Conservation (phyloP, 192 early-diverging fungal genomes). For the Gaertneriomyces sp. region DNA sequence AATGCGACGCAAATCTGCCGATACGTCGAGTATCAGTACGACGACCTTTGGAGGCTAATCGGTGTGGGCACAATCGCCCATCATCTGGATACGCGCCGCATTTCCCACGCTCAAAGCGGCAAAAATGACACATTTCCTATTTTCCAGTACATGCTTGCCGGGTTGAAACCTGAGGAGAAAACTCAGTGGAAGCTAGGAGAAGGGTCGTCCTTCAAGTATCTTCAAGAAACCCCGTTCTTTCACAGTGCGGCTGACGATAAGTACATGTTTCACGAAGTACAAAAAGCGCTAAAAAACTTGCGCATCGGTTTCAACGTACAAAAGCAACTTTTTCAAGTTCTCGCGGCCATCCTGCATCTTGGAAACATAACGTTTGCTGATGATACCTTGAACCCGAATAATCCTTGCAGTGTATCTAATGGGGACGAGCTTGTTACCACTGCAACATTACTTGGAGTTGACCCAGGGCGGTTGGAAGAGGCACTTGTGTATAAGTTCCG, state of each 20-base stretch:
- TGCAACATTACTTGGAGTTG: conserved; percentile 80
- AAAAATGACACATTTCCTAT: conserved; percentile 88
- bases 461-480: conserved; percentile 64
- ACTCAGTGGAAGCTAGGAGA: conserved; percentile 67
- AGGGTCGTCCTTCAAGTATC: conserved; percentile 31
- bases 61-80: conserved; percentile 85
- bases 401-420: conserved; percentile 66
- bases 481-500: conserved; percentile 79
- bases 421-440: conserved; percentile 68
- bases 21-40: conserved; percentile 31
- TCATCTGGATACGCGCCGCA: conserved; percentile 75
- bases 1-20: conserved; percentile 20
- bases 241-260: conserved; percentile 29
- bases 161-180: conserved; percentile 71
- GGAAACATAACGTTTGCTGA: conserved; percentile 83
- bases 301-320: conserved; percentile 80
- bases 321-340: conserved; percentile 77
- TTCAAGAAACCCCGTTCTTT: conserved; percentile 47
- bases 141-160: conserved; percentile 82
- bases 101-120: conserved; percentile 48
- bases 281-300: conserved; percentile 74
- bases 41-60: conserved; percentile 49
- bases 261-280: conserved; percentile 60
- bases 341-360: conserved; percentile 82
- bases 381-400: conserved; percentile 55